Evolutionary conservation across 1,284 basidiomycete species (phyloP).

Genomic region (Cryptococcus sp.): DNA sequence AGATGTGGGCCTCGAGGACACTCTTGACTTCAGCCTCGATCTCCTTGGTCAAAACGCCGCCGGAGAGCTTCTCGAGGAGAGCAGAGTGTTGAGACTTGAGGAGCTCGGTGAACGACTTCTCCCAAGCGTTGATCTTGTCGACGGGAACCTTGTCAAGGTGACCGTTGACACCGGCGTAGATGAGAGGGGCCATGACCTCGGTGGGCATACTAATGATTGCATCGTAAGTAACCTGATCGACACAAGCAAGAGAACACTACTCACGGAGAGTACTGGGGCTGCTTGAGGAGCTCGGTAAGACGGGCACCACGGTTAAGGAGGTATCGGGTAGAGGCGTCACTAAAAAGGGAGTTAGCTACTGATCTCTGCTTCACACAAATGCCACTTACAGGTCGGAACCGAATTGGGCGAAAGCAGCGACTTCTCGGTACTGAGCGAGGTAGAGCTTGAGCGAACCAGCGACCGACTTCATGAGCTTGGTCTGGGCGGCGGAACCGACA

Average conservation of each 20-base stretch:
- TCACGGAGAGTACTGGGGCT: slow-evolving; percentile 86
- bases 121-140: slow-evolving; percentile 93
- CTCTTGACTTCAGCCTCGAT: slow-evolving; percentile 92
- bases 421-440: slow-evolving; percentile 99
- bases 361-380: neutral
- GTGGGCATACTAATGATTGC: slow-evolving; percentile 58
- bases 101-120: slow-evolving; percentile 66
- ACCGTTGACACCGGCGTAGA: slow-evolving; percentile 99
- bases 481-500: slow-evolving; percentile 99
- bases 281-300: slow-evolving; percentile 97
- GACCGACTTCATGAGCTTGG: slow-evolving; percentile 99
- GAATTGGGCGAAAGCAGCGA: slow-evolving; percentile 94
- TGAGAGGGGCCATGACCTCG: slow-evolving; percentile 96
- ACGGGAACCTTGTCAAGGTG: slow-evolving; percentile 90
- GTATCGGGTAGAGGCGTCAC: slow-evolving; percentile 95
- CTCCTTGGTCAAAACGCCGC: slow-evolving; percentile 81
- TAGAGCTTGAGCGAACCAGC: slow-evolving; percentile 99
- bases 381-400: slow-evolving; percentile 80
- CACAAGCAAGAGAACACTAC: slow-evolving; percentile 1
- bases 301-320: slow-evolving; percentile 95
- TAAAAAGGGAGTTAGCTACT: slow-evolving; percentile 6
- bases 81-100: slow-evolving; percentile 67
- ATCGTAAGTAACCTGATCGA: slow-evolving; percentile 18
- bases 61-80: slow-evolving; percentile 79
- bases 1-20: slow-evolving; percentile 79